Conservation (phyloP, 805 yeast species). For the Ogataea ramenticola region DNA sequence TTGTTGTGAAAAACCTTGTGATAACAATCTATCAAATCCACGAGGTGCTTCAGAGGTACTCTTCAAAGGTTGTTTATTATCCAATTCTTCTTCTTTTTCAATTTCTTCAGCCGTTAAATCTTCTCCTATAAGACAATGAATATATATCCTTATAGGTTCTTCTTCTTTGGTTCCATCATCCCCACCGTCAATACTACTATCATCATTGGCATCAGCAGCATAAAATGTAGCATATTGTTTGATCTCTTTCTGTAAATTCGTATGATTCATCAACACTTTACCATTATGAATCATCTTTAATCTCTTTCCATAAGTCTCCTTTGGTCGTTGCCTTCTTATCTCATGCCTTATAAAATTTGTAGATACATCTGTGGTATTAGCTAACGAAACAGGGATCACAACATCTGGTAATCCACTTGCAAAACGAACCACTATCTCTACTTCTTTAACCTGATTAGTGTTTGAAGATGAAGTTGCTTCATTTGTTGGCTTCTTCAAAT, state of each 20-base stretch:
- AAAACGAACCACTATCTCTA: conserved; percentile 33
- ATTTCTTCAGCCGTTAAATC: conserved; percentile 47
- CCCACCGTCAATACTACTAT: conserved; percentile 6
- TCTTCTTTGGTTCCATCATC: conserved; percentile 11
- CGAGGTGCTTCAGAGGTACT: conserved; percentile 61
- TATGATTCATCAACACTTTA: conserved; percentile 48
- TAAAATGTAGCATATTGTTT: conserved; percentile 21
- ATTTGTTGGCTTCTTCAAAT: conserved; percentile 4
- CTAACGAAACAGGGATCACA: conserved; percentile 23
- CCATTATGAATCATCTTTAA: conserved; percentile 67
- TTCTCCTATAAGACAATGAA: conserved; percentile 79
- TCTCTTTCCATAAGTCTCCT: conserved; percentile 35
- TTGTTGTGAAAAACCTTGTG: conserved; percentile 75
- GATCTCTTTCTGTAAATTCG: conserved; percentile 48
- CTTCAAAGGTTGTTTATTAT: conserved; percentile 40
- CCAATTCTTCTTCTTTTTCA: conserved; percentile 51
- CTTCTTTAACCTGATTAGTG: neutral
- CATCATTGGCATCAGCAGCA: conserved; percentile 11
- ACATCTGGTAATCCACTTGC: conserved; percentile 39
- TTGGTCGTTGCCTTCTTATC: conserved; percentile 29
- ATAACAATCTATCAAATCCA: conserved; percentile 79
- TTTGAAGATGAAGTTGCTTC: neutral
- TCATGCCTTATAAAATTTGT: conserved; percentile 33
- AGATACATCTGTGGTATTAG: conserved; percentile 24
- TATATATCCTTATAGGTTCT: conserved; percentile 36